phyloP scores from a whole-genome alignment of 768 basidiomycete species.

The Tulasnella sp. region DNA sequence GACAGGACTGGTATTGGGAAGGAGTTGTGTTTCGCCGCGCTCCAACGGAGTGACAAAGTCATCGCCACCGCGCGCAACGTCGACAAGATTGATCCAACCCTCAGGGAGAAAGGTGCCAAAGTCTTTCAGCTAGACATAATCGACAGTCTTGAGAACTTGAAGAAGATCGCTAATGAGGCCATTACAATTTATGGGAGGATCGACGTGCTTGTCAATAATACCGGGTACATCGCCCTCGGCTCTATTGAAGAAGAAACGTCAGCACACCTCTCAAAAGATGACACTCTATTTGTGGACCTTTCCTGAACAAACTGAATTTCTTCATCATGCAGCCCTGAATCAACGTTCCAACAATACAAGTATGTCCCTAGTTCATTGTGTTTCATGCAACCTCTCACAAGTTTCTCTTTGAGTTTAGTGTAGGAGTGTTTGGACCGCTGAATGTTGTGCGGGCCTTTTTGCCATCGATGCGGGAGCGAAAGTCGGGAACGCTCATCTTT shows the following conservation, averaged over 20 bases:
- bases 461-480: slow-evolving; percentile 38
- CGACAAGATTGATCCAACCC: slow-evolving; percentile 26
- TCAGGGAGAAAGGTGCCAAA: slow-evolving; percentile 33
- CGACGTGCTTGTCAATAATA: slow-evolving; percentile 41
- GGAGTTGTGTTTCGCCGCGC: slow-evolving; percentile 25
- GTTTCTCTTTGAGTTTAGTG: no score
- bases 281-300: background rate
- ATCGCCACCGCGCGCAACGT: slow-evolving; percentile 29
- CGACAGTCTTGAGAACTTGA: slow-evolving; percentile 28
- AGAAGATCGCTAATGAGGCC: slow-evolving; percentile 30
- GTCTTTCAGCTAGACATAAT: slow-evolving; percentile 31
- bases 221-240: slow-evolving; percentile 29
- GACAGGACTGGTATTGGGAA: slow-evolving; percentile 33
- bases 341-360: slow-evolving; percentile 26
- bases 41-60: slow-evolving; percentile 28
- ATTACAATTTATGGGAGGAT: slow-evolving; percentile 33
- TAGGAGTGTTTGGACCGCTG: slow-evolving; percentile 35
- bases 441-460: slow-evolving; percentile 37
- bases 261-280: background rate
- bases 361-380: slow-evolving; percentile 6
- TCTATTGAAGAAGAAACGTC: slow-evolving; percentile 27
- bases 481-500: slow-evolving; percentile 36
- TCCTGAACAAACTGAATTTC: background rate
- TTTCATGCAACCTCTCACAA: no score
- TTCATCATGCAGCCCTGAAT: slow-evolving; percentile 23